These are phyloP conservation scores for Raphidocelis subcapitata DNA, from an alignment of 139 green algal genomes.

Conservation along the genomic window DNA sequence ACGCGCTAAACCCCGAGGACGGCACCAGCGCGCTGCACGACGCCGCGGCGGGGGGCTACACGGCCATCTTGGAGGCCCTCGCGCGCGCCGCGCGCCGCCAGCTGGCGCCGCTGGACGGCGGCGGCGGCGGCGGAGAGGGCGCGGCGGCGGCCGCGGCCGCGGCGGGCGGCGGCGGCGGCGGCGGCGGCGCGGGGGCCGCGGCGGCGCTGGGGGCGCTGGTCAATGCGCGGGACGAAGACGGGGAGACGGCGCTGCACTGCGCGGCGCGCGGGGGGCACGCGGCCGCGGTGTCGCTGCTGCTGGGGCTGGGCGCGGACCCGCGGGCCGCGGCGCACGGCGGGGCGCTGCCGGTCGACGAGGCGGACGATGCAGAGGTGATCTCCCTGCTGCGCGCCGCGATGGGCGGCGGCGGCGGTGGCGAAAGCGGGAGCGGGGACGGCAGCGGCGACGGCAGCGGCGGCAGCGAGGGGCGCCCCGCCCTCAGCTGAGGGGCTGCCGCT, in stretches of 20 bases:
- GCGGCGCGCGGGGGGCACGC: constrained; percentile 40
- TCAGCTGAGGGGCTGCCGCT: too few relatives aligned
- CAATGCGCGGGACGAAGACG: constrained; percentile 29
- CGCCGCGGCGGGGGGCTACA: constrained; percentile 51
- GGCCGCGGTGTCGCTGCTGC: constrained; percentile 27
- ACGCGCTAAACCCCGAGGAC: constrained; percentile 41
- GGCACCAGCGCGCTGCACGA: constrained; percentile 50
- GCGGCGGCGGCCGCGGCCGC: not conserved
- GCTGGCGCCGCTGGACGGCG: not conserved
- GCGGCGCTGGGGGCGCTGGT: too few relatives aligned
- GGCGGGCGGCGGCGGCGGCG: too few relatives aligned
- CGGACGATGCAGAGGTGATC: too few relatives aligned
- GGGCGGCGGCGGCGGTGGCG: too few relatives aligned
- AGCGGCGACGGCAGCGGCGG: too few relatives aligned
- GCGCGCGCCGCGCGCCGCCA: not conserved
- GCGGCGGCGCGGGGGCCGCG: not conserved
- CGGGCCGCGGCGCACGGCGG: too few relatives aligned
- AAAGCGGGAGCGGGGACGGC: too few relatives aligned
- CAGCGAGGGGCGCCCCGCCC: too few relatives aligned
- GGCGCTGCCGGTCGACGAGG: too few relatives aligned
- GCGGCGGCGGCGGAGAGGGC: not conserved
- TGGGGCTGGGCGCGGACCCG: constrained; percentile 30
- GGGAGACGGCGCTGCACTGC: constrained; percentile 55
- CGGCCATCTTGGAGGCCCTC: constrained; percentile 39
- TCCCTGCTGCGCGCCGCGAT: too few relatives aligned